Conservation (phyloP, 2,329 filamentous ascomycete genomes). For the Pestalotiopsis sp. region DNA sequence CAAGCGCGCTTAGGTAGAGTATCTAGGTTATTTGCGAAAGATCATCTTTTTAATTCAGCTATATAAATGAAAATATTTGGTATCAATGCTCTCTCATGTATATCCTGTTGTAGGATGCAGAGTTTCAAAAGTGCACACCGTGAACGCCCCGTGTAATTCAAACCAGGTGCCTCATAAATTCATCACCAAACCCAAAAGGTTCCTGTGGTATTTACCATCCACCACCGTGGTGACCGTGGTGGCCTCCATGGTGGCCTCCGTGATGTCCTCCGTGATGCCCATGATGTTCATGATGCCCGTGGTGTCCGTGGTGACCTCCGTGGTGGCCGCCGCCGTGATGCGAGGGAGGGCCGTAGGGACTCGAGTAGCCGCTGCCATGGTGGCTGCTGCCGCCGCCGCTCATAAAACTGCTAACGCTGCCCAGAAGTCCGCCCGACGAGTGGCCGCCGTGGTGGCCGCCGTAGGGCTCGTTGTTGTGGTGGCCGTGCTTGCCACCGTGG, state of each 20-base stretch:
- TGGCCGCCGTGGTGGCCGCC: constrained; percentile 18
- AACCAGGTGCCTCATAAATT: too few relatives aligned
- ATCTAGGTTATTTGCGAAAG: neutral
- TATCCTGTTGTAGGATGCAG: too few relatives aligned
- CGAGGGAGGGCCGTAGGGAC: neutral
- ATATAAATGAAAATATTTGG: constrained; percentile 8
- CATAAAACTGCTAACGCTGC: constrained; percentile 20
- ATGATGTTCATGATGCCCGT: constrained; percentile 11
- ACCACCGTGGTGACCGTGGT: neutral
- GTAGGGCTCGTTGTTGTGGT: constrained; percentile 16
- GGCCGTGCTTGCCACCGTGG: constrained; percentile 21
- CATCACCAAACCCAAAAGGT: too few relatives aligned
- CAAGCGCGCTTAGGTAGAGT: neutral
- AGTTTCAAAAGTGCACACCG: too few relatives aligned
- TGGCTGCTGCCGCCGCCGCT: constrained; percentile 16
- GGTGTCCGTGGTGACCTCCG: constrained; percentile 6
- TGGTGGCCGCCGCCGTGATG: constrained; percentile 17
- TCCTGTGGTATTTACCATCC: too few relatives aligned
- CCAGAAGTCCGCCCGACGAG: constrained; percentile 23
- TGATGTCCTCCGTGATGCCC: constrained; percentile 18
- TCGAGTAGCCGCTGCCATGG: neutral
- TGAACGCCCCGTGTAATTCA: too few relatives aligned
- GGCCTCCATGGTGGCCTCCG: constrained; percentile 16
- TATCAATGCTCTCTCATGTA: constrained; percentile 12
- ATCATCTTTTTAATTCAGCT: constrained; percentile 9